Base-by-base conservation (phyloP, 768 basidiomycete species). In the Termitomyces sp. region DNA sequence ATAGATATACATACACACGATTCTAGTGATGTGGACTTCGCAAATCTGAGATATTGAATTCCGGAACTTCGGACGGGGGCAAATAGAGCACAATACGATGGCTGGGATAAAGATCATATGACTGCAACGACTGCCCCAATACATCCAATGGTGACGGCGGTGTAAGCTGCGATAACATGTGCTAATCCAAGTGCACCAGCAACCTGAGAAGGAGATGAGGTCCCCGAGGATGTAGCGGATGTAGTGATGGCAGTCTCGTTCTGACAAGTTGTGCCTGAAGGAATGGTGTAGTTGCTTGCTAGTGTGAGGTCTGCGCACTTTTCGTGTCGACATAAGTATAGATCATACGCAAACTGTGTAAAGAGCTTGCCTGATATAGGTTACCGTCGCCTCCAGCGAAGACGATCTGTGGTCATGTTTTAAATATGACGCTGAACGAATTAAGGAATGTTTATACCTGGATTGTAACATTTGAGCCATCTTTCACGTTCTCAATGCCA, bases 271-370 rank as follows among this genome's bases (percentile, higher is more conserved):
- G 71, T 66, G 58, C 74, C 76, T 52, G 75, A 68, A 7, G 83
- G 78, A 40, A 79, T 68, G 33, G 78, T 74, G 55, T 72, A 74
- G 68, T 72, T 79, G 13, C 72, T 75, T 41, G 83, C 77, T 26
- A 93, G 74, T 30, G 86, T 83, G 58, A 92, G 71, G 69, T 92
- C 92, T 44, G 91, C 78, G 68, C 90, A 92, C 87, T 91, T 67
- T n/a, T 54, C 51, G 45, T 11, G 16, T 35, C 43, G 18, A 61
- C 41, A n/a, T 40, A 6, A 40, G 52, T 8, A 3, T 13, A 26
- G 18, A n/a, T 28, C 6, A 41, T 14, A 28, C 26, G 7, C 5
- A 28, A 20, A 20, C 22, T 44, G 41, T n/a, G n/a, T 8, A n/a
- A 3, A 20, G 11, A 20, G 26, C 38, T 41, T 52, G 2, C 52